Evolutionary conservation across 164 flowering plant genomes (phyloP).

Genomic region (Annona squamosa): DNA sequence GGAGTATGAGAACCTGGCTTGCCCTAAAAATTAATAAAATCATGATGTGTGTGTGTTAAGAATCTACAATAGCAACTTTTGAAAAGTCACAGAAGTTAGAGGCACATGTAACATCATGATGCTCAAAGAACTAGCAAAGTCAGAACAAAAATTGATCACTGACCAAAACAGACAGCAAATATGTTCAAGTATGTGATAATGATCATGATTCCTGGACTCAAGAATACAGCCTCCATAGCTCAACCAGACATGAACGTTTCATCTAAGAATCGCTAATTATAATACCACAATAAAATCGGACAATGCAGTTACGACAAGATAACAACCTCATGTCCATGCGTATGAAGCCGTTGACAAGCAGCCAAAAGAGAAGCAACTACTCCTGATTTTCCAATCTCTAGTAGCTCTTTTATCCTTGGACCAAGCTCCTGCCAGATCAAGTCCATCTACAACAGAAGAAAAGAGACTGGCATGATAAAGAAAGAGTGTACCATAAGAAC

Average conservation of each 20-base stretch:
- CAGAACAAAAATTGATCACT: neutral
- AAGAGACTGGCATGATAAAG: neutral
- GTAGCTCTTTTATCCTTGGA: constrained; percentile 59
- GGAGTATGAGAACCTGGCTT: too few species aligned
- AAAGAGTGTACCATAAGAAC: too few species aligned
- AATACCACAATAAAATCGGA: neutral
- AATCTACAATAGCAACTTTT: neutral
- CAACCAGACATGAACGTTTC: neutral
- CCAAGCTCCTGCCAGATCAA: constrained; percentile 76
- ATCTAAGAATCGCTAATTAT: neutral
- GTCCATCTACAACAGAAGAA: constrained; percentile 40
- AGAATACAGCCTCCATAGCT: neutral
- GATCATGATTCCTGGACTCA: neutral
- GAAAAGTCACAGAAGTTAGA: too few species aligned
- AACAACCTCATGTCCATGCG: constrained; percentile 51
- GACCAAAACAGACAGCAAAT: neutral
- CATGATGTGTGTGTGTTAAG: too few species aligned
- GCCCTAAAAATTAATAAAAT: too few species aligned
- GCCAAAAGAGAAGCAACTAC: constrained; percentile 85
- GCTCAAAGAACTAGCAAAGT: neutral
- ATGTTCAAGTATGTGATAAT: neutral
- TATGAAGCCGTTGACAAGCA: constrained; percentile 64
- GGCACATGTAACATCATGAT: neutral
- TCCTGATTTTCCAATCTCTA: constrained; percentile 71
- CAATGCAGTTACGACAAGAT: neutral